Evolutionary conservation across 169 alveolate genomes (phyloP).

Genomic region (Cryptosporidium bovis): DNA sequence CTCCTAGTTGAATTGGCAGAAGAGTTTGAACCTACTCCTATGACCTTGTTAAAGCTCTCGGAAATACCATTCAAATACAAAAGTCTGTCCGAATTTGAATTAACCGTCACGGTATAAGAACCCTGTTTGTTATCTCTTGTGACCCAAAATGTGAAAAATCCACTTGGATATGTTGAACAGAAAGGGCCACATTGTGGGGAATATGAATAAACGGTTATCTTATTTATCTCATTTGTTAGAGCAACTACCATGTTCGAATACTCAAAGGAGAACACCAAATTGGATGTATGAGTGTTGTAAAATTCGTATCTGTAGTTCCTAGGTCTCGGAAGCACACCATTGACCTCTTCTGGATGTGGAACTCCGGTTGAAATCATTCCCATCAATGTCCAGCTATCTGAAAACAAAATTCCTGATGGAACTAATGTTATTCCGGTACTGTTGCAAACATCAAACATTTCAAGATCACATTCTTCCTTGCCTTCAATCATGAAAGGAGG

Average conservation of each 20-base stretch:
- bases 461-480: conserved; percentile 22
- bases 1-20: not conserved
- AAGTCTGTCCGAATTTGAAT: conserved; percentile 13
- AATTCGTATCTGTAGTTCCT: conserved; percentile 54
- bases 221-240: conserved; percentile 32
- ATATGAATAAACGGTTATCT: conserved; percentile 7
- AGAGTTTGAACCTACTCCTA: not conserved
- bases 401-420: conserved; percentile 34
- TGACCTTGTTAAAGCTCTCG: conserved; percentile 25
- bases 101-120: conserved; percentile 26
- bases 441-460: conserved; percentile 61
- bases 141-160: conserved; percentile 65
- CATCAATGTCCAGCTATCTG: conserved; percentile 33
- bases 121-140: not conserved
- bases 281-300: not conserved
- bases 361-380: conserved; percentile 50
- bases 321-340: not conserved
- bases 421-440: conserved; percentile 8
- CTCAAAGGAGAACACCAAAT: conserved; percentile 14
- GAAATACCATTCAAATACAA: conserved; percentile 40
- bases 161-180: conserved; percentile 64
- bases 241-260: conserved; percentile 3
- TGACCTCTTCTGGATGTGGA: conserved; percentile 11
- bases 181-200: conserved; percentile 74
- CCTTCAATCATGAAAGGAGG: conserved; percentile 28